A percentile compares a stretch with the other conserved stretches of the same genome.
Evolutionary conservation across 1,139 yeast genomes (phyloP).

Genomic region (Suhomyces bokatorum): DNA sequence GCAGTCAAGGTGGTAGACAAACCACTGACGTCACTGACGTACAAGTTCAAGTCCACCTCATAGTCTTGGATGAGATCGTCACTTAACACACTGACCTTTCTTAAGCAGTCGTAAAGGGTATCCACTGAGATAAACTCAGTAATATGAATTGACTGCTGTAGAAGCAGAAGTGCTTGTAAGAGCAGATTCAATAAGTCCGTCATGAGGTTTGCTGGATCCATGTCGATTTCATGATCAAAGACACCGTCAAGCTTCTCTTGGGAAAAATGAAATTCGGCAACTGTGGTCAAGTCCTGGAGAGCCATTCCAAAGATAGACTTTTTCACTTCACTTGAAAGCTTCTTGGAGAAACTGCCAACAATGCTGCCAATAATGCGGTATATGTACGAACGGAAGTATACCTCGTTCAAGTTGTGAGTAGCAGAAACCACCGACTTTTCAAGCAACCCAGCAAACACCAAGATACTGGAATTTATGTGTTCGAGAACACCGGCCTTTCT

Average conservation of each 20-base stretch:
- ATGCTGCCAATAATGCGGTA: constrained; percentile 32
- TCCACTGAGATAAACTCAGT: constrained; percentile 2
- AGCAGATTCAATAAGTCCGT: constrained; percentile 22
- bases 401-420: constrained; percentile 15
- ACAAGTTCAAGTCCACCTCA: constrained; percentile 60
- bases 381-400: constrained; percentile 27
- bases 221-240: constrained; percentile 12
- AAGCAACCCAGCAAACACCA: constrained; percentile 18
- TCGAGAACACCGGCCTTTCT: constrained; percentile 34
- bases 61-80: constrained; percentile 28
- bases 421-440: constrained; percentile 7
- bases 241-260: constrained; percentile 13
- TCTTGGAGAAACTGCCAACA: constrained; percentile 37
- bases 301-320: constrained; percentile 17
- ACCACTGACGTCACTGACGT: constrained; percentile 73
- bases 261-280: constrained; percentile 9
- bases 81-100: constrained; percentile 3
- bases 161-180: constrained; percentile 25
- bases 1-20: constrained; percentile 48
- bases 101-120: not conserved
- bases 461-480: constrained; percentile 27
- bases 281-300: constrained; percentile 23
- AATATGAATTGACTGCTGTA: constrained; percentile 31
- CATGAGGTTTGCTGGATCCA: constrained; percentile 19
- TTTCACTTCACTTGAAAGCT: constrained; percentile 24